Conservation (phyloP, 495 filamentous ascomycete species). For the Sphaerosporella brunnea region DNA sequence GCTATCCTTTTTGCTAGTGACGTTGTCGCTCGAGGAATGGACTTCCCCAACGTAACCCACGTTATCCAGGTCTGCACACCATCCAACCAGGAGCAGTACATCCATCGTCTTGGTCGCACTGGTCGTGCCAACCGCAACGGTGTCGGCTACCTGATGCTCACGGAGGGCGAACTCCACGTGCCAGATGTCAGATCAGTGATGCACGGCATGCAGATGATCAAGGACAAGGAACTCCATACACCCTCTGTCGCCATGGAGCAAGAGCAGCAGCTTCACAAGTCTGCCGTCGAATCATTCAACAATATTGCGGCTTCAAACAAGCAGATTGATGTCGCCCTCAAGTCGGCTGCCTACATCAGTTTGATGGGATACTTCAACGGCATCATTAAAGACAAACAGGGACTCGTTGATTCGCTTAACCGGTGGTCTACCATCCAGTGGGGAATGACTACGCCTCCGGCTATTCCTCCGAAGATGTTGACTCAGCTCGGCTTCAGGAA, state of each 20-base stretch:
- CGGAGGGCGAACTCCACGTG: slow-evolving; percentile 38
- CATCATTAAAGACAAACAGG: slow-evolving; percentile 24
- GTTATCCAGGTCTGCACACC: slow-evolving; percentile 74
- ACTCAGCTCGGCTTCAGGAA: slow-evolving; percentile 32
- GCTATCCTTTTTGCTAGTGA: slow-evolving; percentile 82
- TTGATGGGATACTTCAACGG: slow-evolving; percentile 29
- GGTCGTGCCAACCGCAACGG: slow-evolving; percentile 47
- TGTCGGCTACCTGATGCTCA: slow-evolving; percentile 59
- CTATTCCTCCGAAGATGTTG: slow-evolving; percentile 30
- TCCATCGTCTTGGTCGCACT: slow-evolving; percentile 70
- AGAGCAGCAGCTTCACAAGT: slow-evolving; percentile 26
- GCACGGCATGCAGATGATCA: slow-evolving; percentile 33
- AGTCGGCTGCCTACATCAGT: slow-evolving; percentile 38
- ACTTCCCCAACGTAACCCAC: slow-evolving; percentile 83
- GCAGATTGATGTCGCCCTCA: slow-evolving; percentile 26
- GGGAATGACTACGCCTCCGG: slow-evolving; percentile 42
- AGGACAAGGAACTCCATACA: slow-evolving; percentile 37
- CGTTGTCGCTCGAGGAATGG: slow-evolving; percentile 90
- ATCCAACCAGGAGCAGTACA: slow-evolving; percentile 56
- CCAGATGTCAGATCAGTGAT: slow-evolving; percentile 21
- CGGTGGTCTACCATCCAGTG: slow-evolving; percentile 42
- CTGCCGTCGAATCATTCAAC: slow-evolving; percentile 28
- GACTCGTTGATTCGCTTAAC: slow-evolving; percentile 41
- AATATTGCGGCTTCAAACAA: slow-evolving; percentile 27
- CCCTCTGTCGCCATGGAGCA: slow-evolving; percentile 38